Percentiles rank a stretch among this genome's conserved stretches.
Evolutionary conservation across 1,284 basidiomycete genomes (phyloP).

Genomic region (Moesziomyces aphidis): DNA sequence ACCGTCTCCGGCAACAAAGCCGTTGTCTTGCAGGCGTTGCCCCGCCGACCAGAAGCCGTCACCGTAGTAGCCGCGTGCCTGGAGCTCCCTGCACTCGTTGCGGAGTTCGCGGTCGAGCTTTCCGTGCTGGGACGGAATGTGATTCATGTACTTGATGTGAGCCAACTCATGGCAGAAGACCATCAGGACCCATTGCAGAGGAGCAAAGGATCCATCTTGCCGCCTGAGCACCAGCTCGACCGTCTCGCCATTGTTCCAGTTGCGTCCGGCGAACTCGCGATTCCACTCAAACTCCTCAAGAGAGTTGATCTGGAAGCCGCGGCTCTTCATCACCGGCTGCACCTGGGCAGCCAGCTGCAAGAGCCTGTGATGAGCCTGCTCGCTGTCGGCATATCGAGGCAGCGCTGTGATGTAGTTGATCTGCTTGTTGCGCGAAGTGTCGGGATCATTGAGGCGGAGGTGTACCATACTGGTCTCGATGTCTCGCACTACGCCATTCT

Average conservation of each 20-base stretch:
- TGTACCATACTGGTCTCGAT: conserved; percentile 29
- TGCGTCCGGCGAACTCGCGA: conserved; percentile 55
- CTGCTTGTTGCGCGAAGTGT: conserved; percentile 51
- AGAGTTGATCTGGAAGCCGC: conserved; percentile 58
- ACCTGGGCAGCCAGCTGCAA: conserved; percentile 54
- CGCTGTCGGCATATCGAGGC: conserved; percentile 31
- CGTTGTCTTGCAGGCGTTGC: conserved; percentile 42
- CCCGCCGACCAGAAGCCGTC: conserved; percentile 61
- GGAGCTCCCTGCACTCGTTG: conserved; percentile 40
- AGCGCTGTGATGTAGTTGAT: conserved; percentile 60
- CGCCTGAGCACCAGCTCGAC: conserved; percentile 54
- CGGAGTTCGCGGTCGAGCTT: conserved; percentile 48
- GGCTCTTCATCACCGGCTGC: conserved; percentile 55
- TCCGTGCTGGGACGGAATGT: conserved; percentile 55
- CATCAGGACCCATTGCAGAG: conserved; percentile 50
- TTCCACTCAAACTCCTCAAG: conserved; percentile 59
- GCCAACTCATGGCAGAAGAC: conserved; percentile 61
- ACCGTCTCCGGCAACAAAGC: conserved; percentile 38
- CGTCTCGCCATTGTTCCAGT: conserved; percentile 61
- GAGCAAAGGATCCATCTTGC: conserved; percentile 46
- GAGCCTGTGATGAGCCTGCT: conserved; percentile 42
- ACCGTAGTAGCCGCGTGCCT: conserved; percentile 54
- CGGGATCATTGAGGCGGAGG: conserved; percentile 54
- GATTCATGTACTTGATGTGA: conserved; percentile 60
- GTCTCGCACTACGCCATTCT: background rate